Percentiles rank a stretch among this genome's conserved stretches.
Conservation (phyloP, 192 early-diverging fungal species). For the Entomortierella parvispora region DNA sequence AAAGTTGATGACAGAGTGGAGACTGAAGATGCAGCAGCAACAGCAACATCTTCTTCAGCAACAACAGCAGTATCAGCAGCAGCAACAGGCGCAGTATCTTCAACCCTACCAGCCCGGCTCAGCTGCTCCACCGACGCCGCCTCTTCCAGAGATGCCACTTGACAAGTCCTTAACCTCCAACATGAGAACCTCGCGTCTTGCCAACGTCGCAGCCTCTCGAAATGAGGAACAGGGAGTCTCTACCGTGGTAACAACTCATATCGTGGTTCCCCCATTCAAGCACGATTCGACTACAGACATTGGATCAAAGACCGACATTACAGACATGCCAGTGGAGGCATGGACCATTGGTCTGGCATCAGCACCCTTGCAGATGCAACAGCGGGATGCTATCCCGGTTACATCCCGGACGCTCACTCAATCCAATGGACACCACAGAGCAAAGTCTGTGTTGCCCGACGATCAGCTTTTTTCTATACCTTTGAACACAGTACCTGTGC, state of each 20-base stretch:
- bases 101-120: slow-evolving; percentile 18
- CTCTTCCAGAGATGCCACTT: slow-evolving; percentile 5
- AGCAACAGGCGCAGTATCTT: slow-evolving; percentile 25
- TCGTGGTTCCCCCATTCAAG: slow-evolving; percentile 10
- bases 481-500: background rate
- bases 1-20: slow-evolving; percentile 30
- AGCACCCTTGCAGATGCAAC: slow-evolving; percentile 2
- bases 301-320: background rate
- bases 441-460: background rate
- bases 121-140: slow-evolving; percentile 22
- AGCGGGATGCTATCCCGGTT: slow-evolving; percentile 40
- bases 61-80: slow-evolving; percentile 33
- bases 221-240: background rate
- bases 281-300: slow-evolving; percentile 1
- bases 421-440: slow-evolving; percentile 6
- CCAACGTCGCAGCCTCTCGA: slow-evolving; percentile 1
- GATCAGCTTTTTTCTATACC: background rate
- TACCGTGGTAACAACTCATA: slow-evolving; percentile 21
- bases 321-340: slow-evolving; percentile 23
- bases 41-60: slow-evolving; percentile 15
- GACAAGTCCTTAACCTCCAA: background rate
- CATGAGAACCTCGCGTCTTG: background rate
- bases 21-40: slow-evolving; percentile 21
- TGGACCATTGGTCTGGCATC: slow-evolving; percentile 41
- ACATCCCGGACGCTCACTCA: slow-evolving; percentile 24